phyloP scores from a whole-genome alignment of 1,139 yeast species.

The Taphrina flavorubra region DNA sequence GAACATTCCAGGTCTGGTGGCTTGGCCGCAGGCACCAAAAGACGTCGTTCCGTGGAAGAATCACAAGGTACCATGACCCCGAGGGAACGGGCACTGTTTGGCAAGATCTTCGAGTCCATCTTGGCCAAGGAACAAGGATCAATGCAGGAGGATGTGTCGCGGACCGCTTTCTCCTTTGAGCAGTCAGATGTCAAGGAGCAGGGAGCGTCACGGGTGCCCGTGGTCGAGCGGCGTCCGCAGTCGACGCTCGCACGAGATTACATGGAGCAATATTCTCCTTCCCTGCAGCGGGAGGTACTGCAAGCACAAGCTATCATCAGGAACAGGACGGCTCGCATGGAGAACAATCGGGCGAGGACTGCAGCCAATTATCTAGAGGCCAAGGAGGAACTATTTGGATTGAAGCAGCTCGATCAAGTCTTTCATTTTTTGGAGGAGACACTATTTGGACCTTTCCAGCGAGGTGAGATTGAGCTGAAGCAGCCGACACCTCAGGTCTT shows the following conservation, averaged over 20 bases:
- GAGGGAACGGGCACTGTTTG: conserved; percentile 34
- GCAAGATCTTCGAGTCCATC: conserved; percentile 36
- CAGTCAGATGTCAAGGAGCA: background rate
- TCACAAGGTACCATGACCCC: conserved; percentile 25
- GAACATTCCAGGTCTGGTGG: background rate
- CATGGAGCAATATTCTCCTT: conserved; percentile 41
- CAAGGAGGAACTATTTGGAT: conserved; percentile 41
- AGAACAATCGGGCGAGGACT: conserved; percentile 37
- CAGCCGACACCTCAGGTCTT: conserved; percentile 43
- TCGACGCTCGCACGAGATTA: conserved; percentile 10
- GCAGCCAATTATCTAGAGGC: conserved; percentile 30
- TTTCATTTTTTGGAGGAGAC: conserved; percentile 43
- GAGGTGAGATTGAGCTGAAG: conserved; percentile 42
- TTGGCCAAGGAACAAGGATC: conserved; percentile 10
- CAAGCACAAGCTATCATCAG: conserved; percentile 28
- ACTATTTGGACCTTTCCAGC: conserved; percentile 44
- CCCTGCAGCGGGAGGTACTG: conserved; percentile 38
- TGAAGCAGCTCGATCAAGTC: conserved; percentile 41
- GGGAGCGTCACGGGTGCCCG: background rate
- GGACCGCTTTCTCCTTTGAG: conserved; percentile 13
- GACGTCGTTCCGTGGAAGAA: background rate
- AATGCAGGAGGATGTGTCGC: background rate
- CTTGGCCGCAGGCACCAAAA: background rate
- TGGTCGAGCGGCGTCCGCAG: background rate
- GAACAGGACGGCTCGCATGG: conserved; percentile 31